These are phyloP conservation scores for Backusella macrospora DNA, from an alignment of 192 early-diverging fungal genomes.

Conservation along the genomic window DNA sequence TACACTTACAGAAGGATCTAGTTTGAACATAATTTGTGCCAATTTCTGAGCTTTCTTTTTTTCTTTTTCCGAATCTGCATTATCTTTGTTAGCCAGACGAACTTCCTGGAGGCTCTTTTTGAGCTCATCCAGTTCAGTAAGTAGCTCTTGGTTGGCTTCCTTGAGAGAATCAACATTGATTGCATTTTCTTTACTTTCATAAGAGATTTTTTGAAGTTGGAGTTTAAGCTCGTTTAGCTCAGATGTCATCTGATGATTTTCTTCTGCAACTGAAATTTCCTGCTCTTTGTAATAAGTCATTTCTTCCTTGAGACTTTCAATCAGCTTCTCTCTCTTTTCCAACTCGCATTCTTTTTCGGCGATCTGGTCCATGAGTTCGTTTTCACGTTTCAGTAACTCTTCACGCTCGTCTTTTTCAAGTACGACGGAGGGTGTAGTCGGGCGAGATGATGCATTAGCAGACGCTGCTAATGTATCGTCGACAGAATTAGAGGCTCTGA, in stretches of 20 bases:
- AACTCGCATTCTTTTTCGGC: conserved; percentile 91
- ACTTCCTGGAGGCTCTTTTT: conserved; percentile 68
- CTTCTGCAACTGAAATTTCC: conserved; percentile 53
- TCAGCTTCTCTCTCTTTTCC: conserved; percentile 59
- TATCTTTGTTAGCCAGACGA: conserved; percentile 55
- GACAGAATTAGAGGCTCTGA: conserved; percentile 17
- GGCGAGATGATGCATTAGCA: conserved; percentile 59
- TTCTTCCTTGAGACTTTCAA: conserved; percentile 78
- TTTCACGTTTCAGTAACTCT: conserved; percentile 93
- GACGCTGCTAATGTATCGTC: conserved; percentile 42
- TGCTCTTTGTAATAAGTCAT: conserved; percentile 70
- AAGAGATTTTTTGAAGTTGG: conserved; percentile 86
- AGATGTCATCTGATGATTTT: conserved; percentile 75
- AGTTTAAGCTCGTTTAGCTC: conserved; percentile 80
- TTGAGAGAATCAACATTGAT: conserved; percentile 89
- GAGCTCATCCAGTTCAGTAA: conserved; percentile 72
- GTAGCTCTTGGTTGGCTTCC: conserved; percentile 82
- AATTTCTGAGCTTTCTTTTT: conserved; percentile 85
- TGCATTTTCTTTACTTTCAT: conserved; percentile 85
- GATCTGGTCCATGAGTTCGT: conserved; percentile 93
- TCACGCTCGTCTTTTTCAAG: conserved; percentile 91
- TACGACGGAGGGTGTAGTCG: conserved; percentile 76
- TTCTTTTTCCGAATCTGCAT: conserved; percentile 70
- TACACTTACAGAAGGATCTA: conserved; percentile 71
- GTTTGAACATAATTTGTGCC: conserved; percentile 83